These are phyloP conservation scores for Apiospora koreana DNA, from an alignment of 2,329 filamentous ascomycete genomes.

Conservation along the genomic window DNA sequence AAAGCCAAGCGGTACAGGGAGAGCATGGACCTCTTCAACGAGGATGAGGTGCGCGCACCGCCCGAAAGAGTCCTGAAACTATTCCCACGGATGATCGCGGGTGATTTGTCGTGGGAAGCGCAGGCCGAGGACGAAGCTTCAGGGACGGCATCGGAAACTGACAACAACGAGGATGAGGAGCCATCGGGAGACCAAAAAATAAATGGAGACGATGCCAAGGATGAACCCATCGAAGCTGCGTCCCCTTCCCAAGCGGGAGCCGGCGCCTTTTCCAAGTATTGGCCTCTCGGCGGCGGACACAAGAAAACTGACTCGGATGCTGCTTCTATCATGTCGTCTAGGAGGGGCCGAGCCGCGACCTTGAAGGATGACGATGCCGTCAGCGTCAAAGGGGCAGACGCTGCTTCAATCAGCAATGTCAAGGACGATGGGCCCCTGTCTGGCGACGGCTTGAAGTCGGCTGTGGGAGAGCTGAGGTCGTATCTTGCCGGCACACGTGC, in stretches of 20 bases:
- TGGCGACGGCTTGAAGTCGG: slow-evolving; percentile 80
- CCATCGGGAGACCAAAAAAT: slow-evolving; percentile 33
- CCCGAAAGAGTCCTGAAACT: slow-evolving; percentile 85
- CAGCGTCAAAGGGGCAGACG: slow-evolving; percentile 43
- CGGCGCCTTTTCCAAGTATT: slow-evolving; percentile 55
- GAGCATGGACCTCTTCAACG: slow-evolving; percentile 83
- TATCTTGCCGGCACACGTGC: slow-evolving; percentile 86
- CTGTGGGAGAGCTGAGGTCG: slow-evolving; percentile 79
- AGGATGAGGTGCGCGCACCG: slow-evolving; percentile 82
- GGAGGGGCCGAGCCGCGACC: slow-evolving; percentile 49
- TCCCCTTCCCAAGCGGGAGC: slow-evolving; percentile 37
- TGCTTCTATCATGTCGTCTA: slow-evolving; percentile 62
- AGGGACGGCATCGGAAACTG: slow-evolving; percentile 42
- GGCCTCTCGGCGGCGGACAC: slow-evolving; percentile 43
- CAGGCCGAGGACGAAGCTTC: slow-evolving; percentile 42
- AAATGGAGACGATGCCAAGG: slow-evolving; percentile 34
- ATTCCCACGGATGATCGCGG: slow-evolving; percentile 82
- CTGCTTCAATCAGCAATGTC: not conserved
- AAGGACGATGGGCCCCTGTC: slow-evolving; percentile 44
- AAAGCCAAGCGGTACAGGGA: slow-evolving; percentile 79
- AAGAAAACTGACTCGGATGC: slow-evolving; percentile 53
- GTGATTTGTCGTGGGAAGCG: slow-evolving; percentile 67
- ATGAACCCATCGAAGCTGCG: slow-evolving; percentile 26
- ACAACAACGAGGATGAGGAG: slow-evolving; percentile 37
- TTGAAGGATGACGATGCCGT: slow-evolving; percentile 51